Conservation (phyloP, 1,284 basidiomycete species). For the Cutaneotrichosporon cutaneum region DNA sequence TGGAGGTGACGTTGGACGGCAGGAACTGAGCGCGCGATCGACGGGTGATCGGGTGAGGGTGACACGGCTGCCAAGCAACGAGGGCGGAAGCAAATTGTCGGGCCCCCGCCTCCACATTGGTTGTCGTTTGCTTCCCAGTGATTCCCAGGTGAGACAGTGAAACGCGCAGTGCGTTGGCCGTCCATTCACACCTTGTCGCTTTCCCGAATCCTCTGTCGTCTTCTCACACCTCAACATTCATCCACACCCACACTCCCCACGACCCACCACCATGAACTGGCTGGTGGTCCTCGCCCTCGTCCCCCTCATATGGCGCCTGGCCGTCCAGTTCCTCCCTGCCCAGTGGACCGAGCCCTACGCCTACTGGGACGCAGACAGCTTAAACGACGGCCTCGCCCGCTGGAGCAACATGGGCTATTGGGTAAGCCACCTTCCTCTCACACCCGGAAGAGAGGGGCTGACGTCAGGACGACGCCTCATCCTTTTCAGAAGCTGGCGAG, state of each 20-base stretch:
- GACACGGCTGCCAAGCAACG: neutral
- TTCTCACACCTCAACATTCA: neutral
- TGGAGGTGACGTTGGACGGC: neutral
- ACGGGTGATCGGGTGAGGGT: neutral
- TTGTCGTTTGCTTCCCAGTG: neutral
- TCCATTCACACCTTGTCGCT: neutral
- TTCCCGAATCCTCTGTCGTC: too few species aligned
- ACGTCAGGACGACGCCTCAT: conserved; percentile 18
- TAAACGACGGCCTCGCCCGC: conserved; percentile 32
- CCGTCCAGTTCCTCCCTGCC: conserved; percentile 29
- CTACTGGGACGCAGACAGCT: conserved; percentile 32
- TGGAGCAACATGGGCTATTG: conserved; percentile 52
- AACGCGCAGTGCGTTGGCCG: neutral
- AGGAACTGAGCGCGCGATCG: neutral
- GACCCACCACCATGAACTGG: conserved; percentile 17
- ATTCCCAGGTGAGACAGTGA: neutral
- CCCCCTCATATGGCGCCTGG: conserved; percentile 35
- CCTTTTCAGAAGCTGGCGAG: conserved; percentile 64
- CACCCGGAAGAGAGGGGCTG: neutral
- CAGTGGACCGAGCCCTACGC: conserved; percentile 39
- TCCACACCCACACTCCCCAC: neutral
- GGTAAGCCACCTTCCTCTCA: conserved; percentile 14
- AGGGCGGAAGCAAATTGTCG: neutral
- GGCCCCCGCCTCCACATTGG: conserved; percentile 1
- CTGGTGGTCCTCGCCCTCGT: conserved; percentile 28